Base-by-base conservation (phyloP, 164 flowering plant species). In the Umbellularia californica region DNA sequence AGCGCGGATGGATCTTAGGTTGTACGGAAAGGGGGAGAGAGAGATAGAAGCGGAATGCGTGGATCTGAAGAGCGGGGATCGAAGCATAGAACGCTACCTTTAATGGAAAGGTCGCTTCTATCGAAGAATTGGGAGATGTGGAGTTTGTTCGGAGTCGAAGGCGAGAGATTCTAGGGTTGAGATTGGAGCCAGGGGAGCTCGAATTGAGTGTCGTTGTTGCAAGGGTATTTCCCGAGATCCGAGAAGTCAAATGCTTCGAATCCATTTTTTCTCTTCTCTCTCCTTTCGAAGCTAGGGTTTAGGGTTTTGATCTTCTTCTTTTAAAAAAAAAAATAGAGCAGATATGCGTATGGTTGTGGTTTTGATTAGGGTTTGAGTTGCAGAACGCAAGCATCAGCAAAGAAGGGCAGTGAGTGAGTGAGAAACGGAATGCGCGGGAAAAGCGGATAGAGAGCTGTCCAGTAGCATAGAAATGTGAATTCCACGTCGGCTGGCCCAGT, bases 191-290 rank as follows among this genome's bases (percentile, higher is more conserved):
- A 50, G 24, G 60, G 35, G 6, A 30, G 58, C 68, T 65, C n/a
- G 60, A 50, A 4, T 64, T 47, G 72, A 71, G 52, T 70, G 22
- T 12, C 20, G 3, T n/a, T 13, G 3, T n/a, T 13, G 60, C 72
- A 72, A 24, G 33, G 14, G 68, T n/a, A 23, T 10, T 68, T 75
- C 72, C 71, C 75, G 75, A 75, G 76, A 72, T 52, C 64, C 75
- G n/a, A 35, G 13, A 77, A 75, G 80, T 77, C 80, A 77, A 75
- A 60, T 72, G 73, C 70, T 77, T 72, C 63, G 65, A 77, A 62
- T 62, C 50, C 77, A 68, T 72, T 50, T 7, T 52, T 66, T 33
- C 60, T 12, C 60, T 12, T 62, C 58, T 51, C 17, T 69, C 30
- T 15, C 51, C 15, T 67, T 15, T 30, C 2, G 5, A 22, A 25